A percentile compares a stretch with the other conserved stretches of the same genome.
These are phyloP conservation scores for Pythium diclinum DNA, from an alignment of 352 stramenopile species.

Conservation along the genomic window DNA sequence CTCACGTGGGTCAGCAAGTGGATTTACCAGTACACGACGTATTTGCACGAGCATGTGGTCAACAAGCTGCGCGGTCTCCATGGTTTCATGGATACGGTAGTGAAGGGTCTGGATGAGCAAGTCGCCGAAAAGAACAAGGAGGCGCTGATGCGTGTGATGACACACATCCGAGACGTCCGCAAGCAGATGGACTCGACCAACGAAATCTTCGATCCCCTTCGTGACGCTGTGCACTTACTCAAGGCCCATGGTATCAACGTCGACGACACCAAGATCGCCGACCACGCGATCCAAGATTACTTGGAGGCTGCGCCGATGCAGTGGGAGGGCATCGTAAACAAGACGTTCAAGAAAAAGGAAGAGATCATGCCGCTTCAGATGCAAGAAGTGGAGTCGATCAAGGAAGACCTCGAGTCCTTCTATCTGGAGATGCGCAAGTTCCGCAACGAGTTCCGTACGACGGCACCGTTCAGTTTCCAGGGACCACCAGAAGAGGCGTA, in stretches of 20 bases:
- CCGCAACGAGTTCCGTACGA: slow-evolving; percentile 91
- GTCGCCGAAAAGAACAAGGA: slow-evolving; percentile 92
- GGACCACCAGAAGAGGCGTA: slow-evolving; percentile 83
- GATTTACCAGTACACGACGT: slow-evolving; percentile 94
- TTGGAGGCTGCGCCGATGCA: slow-evolving; percentile 95
- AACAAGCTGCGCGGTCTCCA: slow-evolving; percentile 85
- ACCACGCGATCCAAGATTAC: slow-evolving; percentile 87
- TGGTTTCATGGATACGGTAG: slow-evolving; percentile 93
- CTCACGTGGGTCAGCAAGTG: slow-evolving; percentile 95
- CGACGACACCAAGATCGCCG: slow-evolving; percentile 83
- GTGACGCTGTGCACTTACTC: slow-evolving; percentile 92
- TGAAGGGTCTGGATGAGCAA: slow-evolving; percentile 88
- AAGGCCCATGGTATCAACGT: slow-evolving; percentile 93
- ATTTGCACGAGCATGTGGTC: slow-evolving; percentile 92
- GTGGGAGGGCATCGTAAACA: slow-evolving; percentile 98
- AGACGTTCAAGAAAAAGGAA: slow-evolving; percentile 98
- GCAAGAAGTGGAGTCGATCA: slow-evolving; percentile 93
- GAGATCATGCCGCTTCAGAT: slow-evolving; percentile 98
- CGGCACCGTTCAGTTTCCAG: slow-evolving; percentile 93
- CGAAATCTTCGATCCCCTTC: slow-evolving; percentile 93
- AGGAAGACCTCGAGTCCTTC: slow-evolving; percentile 93
- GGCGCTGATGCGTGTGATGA: slow-evolving; percentile 97
- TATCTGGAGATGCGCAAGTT: slow-evolving; percentile 94
- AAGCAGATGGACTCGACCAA: slow-evolving; percentile 92
- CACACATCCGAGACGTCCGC: slow-evolving; percentile 92